These are phyloP conservation scores for Naematelia aurantialba DNA, from an alignment of 768 basidiomycete genomes.

Conservation along the genomic window DNA sequence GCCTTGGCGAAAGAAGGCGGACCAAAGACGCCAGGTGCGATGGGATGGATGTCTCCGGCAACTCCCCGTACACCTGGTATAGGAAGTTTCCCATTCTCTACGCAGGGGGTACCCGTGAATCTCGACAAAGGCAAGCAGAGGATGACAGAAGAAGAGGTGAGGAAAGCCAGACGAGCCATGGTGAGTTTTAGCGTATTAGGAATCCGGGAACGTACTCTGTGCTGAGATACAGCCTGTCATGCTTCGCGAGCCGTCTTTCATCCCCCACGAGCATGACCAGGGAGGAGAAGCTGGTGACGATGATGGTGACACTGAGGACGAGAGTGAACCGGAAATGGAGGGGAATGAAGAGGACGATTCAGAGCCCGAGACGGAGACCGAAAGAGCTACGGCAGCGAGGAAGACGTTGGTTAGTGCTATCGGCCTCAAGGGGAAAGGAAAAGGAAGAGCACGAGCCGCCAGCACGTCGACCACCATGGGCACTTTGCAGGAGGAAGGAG, in stretches of 20 bases:
- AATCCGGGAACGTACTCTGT: too few species aligned
- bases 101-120: neutral
- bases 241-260: slow-evolving; percentile 45
- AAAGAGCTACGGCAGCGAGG: slow-evolving; percentile 3
- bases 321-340: slow-evolving; percentile 19
- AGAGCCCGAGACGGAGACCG: slow-evolving; percentile 36
- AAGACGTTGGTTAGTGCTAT: slow-evolving; percentile 3
- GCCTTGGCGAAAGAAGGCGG: slow-evolving; percentile 21
- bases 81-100: slow-evolving; percentile 24
- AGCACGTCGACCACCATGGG: neutral
- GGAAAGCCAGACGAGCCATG: slow-evolving; percentile 46
- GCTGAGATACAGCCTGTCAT: slow-evolving; percentile 44
- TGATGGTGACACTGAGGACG: slow-evolving; percentile 31
- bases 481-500: slow-evolving; percentile 35
- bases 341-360: slow-evolving; percentile 32
- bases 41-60: slow-evolving; percentile 13
- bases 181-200: slow-evolving; percentile 31
- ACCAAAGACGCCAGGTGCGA: slow-evolving; percentile 38
- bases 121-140: slow-evolving; percentile 13
- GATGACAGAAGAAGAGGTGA: slow-evolving; percentile 35
- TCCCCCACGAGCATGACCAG: slow-evolving; percentile 19
- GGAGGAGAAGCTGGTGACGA: slow-evolving; percentile 38
- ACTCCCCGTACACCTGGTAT: slow-evolving; percentile 18
- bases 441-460: slow-evolving; percentile 24
- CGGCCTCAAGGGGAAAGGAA: slow-evolving; percentile 27